Evolutionary conservation across 2,329 filamentous ascomycete species (phyloP), one percentile per base, ranked within the genome.

Genomic region (Fusarium sarcochroum): DNA sequence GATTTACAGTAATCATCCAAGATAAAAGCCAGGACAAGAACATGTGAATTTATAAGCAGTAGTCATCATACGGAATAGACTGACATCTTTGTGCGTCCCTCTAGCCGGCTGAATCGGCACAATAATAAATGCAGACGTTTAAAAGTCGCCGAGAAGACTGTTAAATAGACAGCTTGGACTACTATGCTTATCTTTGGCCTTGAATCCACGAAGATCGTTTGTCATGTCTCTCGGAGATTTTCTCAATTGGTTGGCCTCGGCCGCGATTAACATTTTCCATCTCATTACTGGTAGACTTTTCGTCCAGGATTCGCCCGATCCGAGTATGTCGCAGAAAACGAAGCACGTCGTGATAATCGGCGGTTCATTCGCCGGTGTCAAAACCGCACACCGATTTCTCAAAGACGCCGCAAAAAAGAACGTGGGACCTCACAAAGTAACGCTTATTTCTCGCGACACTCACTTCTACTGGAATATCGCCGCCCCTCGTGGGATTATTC

Each of bases 381-480:
- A 37, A 7, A 51, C 52, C 3, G 52, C 52, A 0, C 52, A 55
- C 2, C 49, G 49, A 1, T 55, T 55, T 1, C 9, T 55, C 0
- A 46, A 55, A n/a, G 34, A 15, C 0, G 23, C 50, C 4, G 34
- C 38, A 5, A 34, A 17, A 5, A 55, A 55, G 8, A 20, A 7
- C 2, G 25, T 6, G 1, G 52, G 18, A 2, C 9, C 25, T 7
- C 40, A 40, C 7, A 55, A 51, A 5, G 18, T 55, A 8, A 55
- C 52, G 6, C 32, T 55, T 13, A 40, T 55, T 2, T 55, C 45
- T 10, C 45, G 45, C 5, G 52, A 55, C 8, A 32, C 34, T 5
- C 34, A 55, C 52, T 51, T 55, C 32, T 55, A 27, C 25, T 55
- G 45, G 52, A 55, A 55, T 21, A 7, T 55, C 8, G 45, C 44